Evolutionary conservation across 352 stramenopile genomes (phyloP), one percentile per base, ranked within the genome.

Genomic region (Pythium scleroteichum): DNA sequence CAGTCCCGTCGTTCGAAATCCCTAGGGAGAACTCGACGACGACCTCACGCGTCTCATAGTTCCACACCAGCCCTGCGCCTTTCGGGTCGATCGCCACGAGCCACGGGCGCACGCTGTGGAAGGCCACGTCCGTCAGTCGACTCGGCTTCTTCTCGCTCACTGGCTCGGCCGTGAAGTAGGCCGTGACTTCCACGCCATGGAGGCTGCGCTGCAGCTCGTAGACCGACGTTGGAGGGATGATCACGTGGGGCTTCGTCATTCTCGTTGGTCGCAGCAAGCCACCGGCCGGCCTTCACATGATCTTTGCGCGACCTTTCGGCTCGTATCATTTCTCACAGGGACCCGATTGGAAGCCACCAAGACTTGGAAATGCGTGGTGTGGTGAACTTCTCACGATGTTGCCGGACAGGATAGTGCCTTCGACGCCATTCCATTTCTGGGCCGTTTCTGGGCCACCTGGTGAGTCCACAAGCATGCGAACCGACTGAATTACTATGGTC

Each of bases 121-220:
- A 88, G 17, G 74, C 62, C 4, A 76, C 72, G 26, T 90, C 80
- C n/a, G 75, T 79, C 17, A 90, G 71, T 19, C 80, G 79, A 52
- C 78, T 89, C 22, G 74, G 68, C 44, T 87, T 87, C 67, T 94
- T 93, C n/a, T 88, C 81, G 62, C 69, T 79, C 45, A 87, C 62
- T 14, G 74, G 73, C 3, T 87, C 81, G 5, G 77, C 64, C 39
- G 60, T 44, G 40, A 90, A 60, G n/a, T 76, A 72, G 49, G 71
- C 72, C 41, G 82, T 45, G 14, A 91, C 58, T 56, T 89, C 79
- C 47, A 90, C 76, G 20, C 79, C 84, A 0, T 62, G 66, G 12
- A 76, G 51, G 9, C 69, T 75, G 16, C 69, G 71, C 47, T 89
- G 79, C 52, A 91, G 69, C 20, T 87, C 76, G 50, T 87, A 83